A percentile compares a stretch with the other conserved stretches of the same genome.
These are phyloP conservation scores for Trichoderma semiorbis DNA, from an alignment of 2,329 filamentous ascomycete species.

Conservation along the genomic window DNA sequence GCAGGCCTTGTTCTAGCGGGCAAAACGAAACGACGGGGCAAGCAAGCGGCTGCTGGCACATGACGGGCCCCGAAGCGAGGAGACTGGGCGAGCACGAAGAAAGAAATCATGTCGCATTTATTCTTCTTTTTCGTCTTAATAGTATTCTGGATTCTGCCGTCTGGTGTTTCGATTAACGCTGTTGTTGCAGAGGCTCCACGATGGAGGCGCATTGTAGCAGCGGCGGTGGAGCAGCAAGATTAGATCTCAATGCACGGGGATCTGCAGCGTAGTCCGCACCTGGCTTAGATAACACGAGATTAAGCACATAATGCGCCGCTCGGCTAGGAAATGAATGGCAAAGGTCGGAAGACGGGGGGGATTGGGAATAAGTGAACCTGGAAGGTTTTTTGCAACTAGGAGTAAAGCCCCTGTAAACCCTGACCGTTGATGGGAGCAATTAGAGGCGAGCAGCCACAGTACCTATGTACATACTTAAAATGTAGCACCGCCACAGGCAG, in stretches of 20 bases:
- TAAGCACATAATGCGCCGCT: not conserved
- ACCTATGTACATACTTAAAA: too few species aligned
- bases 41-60: not conserved
- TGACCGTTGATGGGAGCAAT: not conserved
- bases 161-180: conserved; percentile 11
- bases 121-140: not conserved
- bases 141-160: not conserved
- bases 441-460: not conserved
- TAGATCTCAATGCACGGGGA: conserved; percentile 8
- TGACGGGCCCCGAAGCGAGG: not conserved
- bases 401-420: not conserved
- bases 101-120: not conserved
- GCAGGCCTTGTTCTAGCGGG: not conserved
- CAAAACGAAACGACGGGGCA: conserved; percentile 7
- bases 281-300: not conserved
- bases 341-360: not conserved
- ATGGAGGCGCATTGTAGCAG: not conserved
- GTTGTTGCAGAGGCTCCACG: not conserved
- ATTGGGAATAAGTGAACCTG: not conserved
- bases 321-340: not conserved
- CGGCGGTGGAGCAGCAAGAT: conserved; percentile 7
- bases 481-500: not conserved
- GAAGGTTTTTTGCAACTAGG: not conserved
- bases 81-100: not conserved
- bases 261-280: not conserved